A percentile compares a stretch with the other conserved stretches of the same genome.
Conservation (phyloP, 164 flowering plant genomes). For the Pachysandra terminalis region DNA sequence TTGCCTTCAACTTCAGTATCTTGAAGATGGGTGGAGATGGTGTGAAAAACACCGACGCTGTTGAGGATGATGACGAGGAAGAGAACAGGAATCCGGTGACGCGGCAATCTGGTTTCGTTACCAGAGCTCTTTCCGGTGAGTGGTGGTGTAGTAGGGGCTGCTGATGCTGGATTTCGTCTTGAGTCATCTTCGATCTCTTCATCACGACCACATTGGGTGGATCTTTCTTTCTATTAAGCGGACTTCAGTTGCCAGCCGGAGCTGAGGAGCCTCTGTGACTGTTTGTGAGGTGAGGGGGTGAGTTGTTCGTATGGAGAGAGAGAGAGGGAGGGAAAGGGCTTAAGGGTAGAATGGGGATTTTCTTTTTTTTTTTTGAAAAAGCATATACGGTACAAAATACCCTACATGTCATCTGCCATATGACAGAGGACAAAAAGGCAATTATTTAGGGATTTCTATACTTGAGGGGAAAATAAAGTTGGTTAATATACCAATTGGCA, state of each 20-base stretch:
- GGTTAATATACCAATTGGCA: no score
- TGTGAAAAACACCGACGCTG: not conserved
- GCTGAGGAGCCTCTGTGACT: no score
- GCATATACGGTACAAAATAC: no score
- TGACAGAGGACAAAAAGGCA: no score
- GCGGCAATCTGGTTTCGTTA: constrained; percentile 1
- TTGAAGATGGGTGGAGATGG: not conserved
- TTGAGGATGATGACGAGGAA: not conserved
- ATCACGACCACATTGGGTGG: constrained; percentile 19
- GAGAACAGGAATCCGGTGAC: not conserved
- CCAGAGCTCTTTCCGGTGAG: constrained; percentile 29
- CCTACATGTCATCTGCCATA: no score
- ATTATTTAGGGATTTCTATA: no score
- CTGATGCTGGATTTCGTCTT: constrained; percentile 5
- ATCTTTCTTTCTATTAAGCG: constrained; percentile 5
- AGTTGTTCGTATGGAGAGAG: no score
- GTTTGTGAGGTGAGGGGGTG: no score
- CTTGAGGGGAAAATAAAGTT: no score
- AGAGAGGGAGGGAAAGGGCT: no score
- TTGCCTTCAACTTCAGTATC: constrained; percentile 19
- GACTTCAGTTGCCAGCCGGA: constrained; percentile 6
- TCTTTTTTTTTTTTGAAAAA: no score
- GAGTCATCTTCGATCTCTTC: constrained; percentile 4
- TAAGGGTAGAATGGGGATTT: no score
- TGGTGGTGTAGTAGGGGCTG: constrained; percentile 5